Evolutionary conservation across 352 stramenopile genomes (phyloP).

Genomic region (Globisporangium nodosum): DNA sequence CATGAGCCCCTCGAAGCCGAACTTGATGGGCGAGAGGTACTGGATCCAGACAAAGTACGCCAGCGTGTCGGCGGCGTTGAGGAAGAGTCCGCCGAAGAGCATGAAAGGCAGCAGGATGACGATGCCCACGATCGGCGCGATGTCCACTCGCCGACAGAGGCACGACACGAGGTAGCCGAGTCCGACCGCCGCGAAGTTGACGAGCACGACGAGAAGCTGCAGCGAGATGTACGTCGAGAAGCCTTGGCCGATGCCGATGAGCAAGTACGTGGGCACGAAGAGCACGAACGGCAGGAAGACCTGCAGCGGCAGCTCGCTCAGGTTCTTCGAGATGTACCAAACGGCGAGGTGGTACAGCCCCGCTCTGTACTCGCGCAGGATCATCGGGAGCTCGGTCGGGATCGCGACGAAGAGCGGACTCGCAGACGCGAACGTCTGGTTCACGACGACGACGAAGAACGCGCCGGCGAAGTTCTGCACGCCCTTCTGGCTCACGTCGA

Average conservation of each 20-base stretch:
- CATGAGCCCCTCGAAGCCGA: constrained; percentile 31
- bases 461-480: constrained; percentile 30
- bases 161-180: constrained; percentile 35
- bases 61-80: constrained; percentile 22
- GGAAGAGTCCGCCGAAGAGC: constrained; percentile 27
- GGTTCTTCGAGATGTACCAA: constrained; percentile 34
- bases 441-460: constrained; percentile 30
- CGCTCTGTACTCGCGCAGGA: constrained; percentile 27
- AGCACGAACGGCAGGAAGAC: constrained; percentile 21
- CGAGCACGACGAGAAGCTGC: constrained; percentile 20
- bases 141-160: constrained; percentile 15
- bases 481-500: constrained; percentile 20
- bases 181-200: constrained; percentile 13
- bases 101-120: constrained; percentile 26
- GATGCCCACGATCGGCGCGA: constrained; percentile 24
- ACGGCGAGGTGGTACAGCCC: constrained; percentile 25
- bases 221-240: constrained; percentile 26
- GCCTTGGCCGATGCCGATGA: constrained; percentile 23
- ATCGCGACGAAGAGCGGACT: constrained; percentile 27
- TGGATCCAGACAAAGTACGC: constrained; percentile 30
- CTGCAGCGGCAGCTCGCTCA: constrained; percentile 29
- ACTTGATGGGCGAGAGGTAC: constrained; percentile 29
- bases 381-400: constrained; percentile 30
- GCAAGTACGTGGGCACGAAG: constrained; percentile 26
- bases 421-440: constrained; percentile 22